These are phyloP conservation scores for Eucalyptus marginata DNA, from an alignment of 345 rosid genomes.

Conservation along the genomic window DNA sequence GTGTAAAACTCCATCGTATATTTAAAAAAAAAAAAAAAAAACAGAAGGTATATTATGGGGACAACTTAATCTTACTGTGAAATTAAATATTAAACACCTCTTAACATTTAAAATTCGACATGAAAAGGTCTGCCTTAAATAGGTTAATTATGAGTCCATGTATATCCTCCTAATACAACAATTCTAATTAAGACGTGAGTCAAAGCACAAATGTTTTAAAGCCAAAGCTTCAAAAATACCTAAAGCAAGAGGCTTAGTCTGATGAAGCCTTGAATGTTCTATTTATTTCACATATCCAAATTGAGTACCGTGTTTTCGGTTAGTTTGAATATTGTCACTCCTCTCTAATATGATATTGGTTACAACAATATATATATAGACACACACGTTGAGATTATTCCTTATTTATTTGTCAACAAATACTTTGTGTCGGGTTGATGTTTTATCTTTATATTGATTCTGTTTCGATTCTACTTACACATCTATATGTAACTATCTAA, in stretches of 20 bases:
- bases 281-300: not conserved
- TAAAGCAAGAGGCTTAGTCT: too few species aligned
- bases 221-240: not conserved
- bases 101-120: not conserved
- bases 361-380: not conserved
- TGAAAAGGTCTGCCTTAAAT: not conserved
- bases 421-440: accelerated
- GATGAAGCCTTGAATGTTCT: too few species aligned
- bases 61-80: not conserved
- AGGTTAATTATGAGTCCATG: not conserved
- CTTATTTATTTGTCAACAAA: not conserved
- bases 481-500: not conserved
- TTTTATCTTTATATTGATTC: not conserved
- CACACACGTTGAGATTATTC: not conserved
- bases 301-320: not conserved
- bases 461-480: accelerated
- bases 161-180: not conserved
- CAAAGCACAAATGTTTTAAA: not conserved
- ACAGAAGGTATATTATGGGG: not conserved
- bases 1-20: not conserved
- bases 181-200: not conserved
- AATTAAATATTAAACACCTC: not conserved
- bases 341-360: not conserved
- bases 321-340: not conserved
- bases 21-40: too few species aligned